A percentile compares a stretch with the other conserved stretches of the same genome.
These are phyloP conservation scores for Trichoderma virens DNA, from an alignment of 495 filamentous ascomycete species.

Conservation along the genomic window DNA sequence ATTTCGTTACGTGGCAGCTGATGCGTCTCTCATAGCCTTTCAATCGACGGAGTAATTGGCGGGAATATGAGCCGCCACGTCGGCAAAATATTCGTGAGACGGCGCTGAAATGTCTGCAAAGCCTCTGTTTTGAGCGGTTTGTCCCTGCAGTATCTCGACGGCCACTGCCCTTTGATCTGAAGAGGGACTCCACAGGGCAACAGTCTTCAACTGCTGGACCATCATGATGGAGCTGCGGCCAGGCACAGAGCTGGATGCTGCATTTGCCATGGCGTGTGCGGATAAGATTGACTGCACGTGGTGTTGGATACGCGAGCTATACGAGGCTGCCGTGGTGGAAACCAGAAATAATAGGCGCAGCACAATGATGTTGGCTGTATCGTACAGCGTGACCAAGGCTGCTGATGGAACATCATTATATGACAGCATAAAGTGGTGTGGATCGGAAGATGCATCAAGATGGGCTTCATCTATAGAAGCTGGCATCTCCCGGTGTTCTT, in stretches of 20 bases:
- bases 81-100: slow-evolving; percentile 3
- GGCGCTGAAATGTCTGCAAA: slow-evolving; percentile 3
- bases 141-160: background rate
- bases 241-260: background rate
- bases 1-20: background rate
- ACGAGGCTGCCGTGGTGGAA: background rate
- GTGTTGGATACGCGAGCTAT: background rate
- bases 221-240: slow-evolving; percentile 6
- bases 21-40: no score
- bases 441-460: background rate
- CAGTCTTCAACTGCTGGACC: slow-evolving; percentile 3
- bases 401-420: slow-evolving; percentile 2
- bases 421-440: background rate
- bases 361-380: slow-evolving; percentile 1
- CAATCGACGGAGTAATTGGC: background rate
- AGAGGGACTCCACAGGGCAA: background rate
- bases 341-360: background rate
- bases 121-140: background rate
- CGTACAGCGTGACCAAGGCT: background rate
- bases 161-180: background rate
- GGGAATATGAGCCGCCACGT: background rate
- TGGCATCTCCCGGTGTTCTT: background rate
- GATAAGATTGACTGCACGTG: slow-evolving; percentile 2
- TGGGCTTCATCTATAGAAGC: background rate
- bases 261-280: background rate